Percentiles rank a stretch among this genome's conserved stretches.
These are phyloP conservation scores for Xenoacremonium recifei DNA, from an alignment of 2,329 filamentous ascomycete species.

Conservation along the genomic window DNA sequence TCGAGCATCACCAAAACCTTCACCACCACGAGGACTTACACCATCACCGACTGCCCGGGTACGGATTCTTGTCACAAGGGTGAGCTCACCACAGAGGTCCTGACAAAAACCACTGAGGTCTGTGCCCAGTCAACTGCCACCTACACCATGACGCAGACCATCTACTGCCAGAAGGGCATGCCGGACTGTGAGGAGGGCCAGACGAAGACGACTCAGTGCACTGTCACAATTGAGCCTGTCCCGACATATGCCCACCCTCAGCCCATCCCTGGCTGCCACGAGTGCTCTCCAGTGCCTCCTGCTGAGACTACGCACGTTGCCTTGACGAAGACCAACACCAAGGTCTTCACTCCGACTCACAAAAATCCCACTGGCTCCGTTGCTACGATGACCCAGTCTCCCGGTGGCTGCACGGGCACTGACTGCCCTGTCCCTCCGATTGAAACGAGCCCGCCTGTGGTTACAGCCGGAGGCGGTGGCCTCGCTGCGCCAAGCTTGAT, in stretches of 20 bases:
- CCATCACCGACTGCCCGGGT: slow-evolving; percentile 56
- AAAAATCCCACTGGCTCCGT: slow-evolving; percentile 5
- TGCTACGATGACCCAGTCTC: slow-evolving; percentile 9
- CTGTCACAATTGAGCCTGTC: slow-evolving; percentile 26
- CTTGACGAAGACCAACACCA: neutral
- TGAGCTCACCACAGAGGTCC: slow-evolving; percentile 20
- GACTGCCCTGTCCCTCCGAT: slow-evolving; percentile 1
- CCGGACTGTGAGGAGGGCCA: slow-evolving; percentile 26
- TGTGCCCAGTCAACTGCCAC: slow-evolving; percentile 25
- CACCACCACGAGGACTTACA: slow-evolving; percentile 54
- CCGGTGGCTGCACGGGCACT: slow-evolving; percentile 8
- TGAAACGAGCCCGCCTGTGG: slow-evolving; percentile 5
- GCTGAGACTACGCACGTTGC: slow-evolving; percentile 8
- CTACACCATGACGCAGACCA: slow-evolving; percentile 28
- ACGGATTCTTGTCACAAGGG: slow-evolving; percentile 32
- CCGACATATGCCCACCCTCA: slow-evolving; percentile 22
- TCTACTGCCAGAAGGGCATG: slow-evolving; percentile 26
- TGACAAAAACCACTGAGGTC: slow-evolving; percentile 19
- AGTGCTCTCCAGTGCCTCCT: slow-evolving; percentile 19
- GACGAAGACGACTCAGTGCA: slow-evolving; percentile 17
- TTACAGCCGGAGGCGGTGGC: slow-evolving; percentile 16
- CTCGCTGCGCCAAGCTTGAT: slow-evolving; percentile 13
- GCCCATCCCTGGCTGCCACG: slow-evolving; percentile 25
- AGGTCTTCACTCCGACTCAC: slow-evolving; percentile 8
- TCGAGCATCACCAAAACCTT: slow-evolving; percentile 36